Evolutionary conservation across 208 protist genomes (phyloP).

Genomic region (Trypanosoma conorhini): DNA sequence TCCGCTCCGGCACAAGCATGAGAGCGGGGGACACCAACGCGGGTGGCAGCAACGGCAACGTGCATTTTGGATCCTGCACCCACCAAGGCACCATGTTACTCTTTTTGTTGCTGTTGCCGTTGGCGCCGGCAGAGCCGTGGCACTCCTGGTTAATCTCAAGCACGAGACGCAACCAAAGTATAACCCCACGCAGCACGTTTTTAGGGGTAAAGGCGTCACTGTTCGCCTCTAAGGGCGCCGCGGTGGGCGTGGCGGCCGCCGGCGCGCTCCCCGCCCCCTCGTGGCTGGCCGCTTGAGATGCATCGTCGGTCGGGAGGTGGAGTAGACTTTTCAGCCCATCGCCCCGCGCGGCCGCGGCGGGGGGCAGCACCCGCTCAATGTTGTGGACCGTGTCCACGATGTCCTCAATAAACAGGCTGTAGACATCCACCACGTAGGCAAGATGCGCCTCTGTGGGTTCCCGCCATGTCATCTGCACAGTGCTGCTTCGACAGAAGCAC

Average conservation of each 20-base stretch:
- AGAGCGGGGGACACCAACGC: neutral
- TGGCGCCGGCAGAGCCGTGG: neutral
- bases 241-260: neutral
- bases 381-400: constrained; percentile 27
- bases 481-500: constrained; percentile 30
- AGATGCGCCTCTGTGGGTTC: constrained; percentile 31
- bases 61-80: constrained; percentile 4
- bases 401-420: constrained; percentile 34
- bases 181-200: constrained; percentile 41
- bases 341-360: neutral
- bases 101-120: too few relatives aligned
- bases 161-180: constrained; percentile 38
- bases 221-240: constrained; percentile 16
- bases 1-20: neutral
- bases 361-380: constrained; percentile 13
- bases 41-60: neutral
- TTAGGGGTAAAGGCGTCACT: constrained; percentile 36
- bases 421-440: constrained; percentile 21
- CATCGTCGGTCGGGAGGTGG: neutral
- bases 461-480: constrained; percentile 32
- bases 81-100: constrained; percentile 30
- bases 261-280: neutral
- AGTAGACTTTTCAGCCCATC: constrained; percentile 10
- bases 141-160: constrained; percentile 31
- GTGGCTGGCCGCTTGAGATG: neutral